Evolutionary conservation across 495 filamentous ascomycete genomes (phyloP).

Genomic region (Symbiotaphrina buchneri): DNA sequence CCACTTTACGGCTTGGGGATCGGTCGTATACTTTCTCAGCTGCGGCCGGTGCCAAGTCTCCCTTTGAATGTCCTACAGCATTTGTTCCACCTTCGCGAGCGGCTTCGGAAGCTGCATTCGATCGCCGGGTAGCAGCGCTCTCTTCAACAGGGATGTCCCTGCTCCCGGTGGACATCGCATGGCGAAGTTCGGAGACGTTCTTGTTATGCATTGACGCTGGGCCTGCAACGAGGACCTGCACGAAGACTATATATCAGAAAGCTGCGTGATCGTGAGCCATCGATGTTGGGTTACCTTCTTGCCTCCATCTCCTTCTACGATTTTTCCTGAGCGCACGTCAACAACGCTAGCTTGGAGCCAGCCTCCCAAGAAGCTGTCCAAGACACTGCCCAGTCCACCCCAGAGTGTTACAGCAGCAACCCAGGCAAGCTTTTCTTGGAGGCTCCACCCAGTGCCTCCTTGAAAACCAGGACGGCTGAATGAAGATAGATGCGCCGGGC

Average conservation of each 20-base stretch:
- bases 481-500: constrained; percentile 11
- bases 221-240: constrained; percentile 6
- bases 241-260: not conserved
- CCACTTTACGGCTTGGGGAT: constrained; percentile 35
- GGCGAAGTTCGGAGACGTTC: constrained; percentile 6
- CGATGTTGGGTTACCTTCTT: constrained; percentile 28
- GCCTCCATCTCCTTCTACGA: constrained; percentile 77
- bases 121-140: no score
- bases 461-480: constrained; percentile 7
- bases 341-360: constrained; percentile 71
- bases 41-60: not conserved
- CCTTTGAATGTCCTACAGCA: constrained; percentile 6
- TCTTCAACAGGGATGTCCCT: no score
- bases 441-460: constrained; percentile 19
- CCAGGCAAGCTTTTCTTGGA: constrained; percentile 26
- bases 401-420: constrained; percentile 38
- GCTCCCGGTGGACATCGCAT: no score
- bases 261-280: not conserved
- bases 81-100: constrained; percentile 5
- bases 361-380: constrained; percentile 76
- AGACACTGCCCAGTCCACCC: constrained; percentile 54
- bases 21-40: not conserved
- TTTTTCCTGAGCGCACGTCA: constrained; percentile 59
- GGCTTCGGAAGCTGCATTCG: no score
- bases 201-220: constrained; percentile 7